Base-by-base conservation (phyloP, 768 basidiomycete genomes). In the Kwoniella dejecticola region DNA sequence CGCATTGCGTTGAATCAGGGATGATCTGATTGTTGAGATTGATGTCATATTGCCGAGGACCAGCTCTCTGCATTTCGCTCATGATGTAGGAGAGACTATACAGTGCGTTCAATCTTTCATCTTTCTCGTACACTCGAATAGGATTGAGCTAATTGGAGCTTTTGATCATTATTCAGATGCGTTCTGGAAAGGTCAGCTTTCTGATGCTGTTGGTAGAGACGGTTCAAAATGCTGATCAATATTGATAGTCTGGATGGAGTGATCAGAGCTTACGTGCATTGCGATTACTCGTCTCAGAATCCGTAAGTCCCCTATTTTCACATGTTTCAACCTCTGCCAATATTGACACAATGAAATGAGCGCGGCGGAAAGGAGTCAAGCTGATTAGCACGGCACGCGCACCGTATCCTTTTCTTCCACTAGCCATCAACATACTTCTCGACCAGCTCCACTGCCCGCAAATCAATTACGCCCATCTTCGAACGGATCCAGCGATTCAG, bases 211-310 rank as follows among this genome's bases (percentile, higher is more conserved):
- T n/a, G n/a, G n/a, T n/a, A n/a, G n/a, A n/a, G n/a, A n/a, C n/a
- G n/a, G n/a, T n/a, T n/a, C n/a, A n/a, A n/a, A n/a, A n/a, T n/a
- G n/a, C n/a, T n/a, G n/a, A n/a, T n/a, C n/a, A n/a, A n/a, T 44
- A 2, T 21, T 53, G 33, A 2, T 17, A 74, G 75, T 48, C 60
- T 80, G 1, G 74, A 75, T 33, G 74, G 76, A 1, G 70, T 80
- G 5, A 66, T 79, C 12, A 48, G 80, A 27, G 78, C 79, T 13
- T 81, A 78, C 56, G 79, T 81, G 8, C 79, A 80, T 62, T 69
- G 55, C 49, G 71, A 73, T 48, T 73, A 73, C 31, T 64, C 64
- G 0, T 63, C 69, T 10, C 33, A 56, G 15, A 73, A 73, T 41
- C 71, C 71, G 68, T 72, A 31, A 60, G 71, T 57, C 29, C 11